Evolutionary conservation across 179 eudicot genomes (phyloP).

Genomic region (Camellia oleifera): DNA sequence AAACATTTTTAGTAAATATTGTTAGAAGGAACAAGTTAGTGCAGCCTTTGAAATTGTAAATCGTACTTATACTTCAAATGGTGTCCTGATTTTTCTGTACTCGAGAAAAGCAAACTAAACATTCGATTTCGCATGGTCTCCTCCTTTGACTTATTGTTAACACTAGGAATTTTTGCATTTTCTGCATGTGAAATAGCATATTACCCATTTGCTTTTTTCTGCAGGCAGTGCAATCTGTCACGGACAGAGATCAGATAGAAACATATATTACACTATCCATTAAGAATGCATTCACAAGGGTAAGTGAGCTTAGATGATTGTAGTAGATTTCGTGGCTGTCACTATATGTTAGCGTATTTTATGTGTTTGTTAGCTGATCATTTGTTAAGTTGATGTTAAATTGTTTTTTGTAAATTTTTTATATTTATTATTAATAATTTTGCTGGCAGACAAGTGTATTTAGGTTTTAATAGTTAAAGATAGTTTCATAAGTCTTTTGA

Average conservation of each 20-base stretch:
- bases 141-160: background rate
- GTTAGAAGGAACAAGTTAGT: background rate
- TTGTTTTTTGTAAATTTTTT: background rate
- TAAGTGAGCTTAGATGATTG: slow-evolving; percentile 37
- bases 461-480: background rate
- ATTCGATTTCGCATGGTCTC: background rate
- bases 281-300: slow-evolving; percentile 80
- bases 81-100: background rate
- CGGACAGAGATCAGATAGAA: slow-evolving; percentile 90
- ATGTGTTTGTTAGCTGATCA: background rate
- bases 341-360: background rate
- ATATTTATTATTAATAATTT: background rate
- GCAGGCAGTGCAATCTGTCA: slow-evolving; percentile 59
- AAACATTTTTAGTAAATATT: background rate
- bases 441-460: background rate
- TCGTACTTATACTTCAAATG: background rate
- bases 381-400: background rate
- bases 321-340: background rate
- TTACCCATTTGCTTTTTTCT: slow-evolving; percentile 8
- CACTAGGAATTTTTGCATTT: background rate
- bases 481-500: background rate
- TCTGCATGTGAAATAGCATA: slow-evolving; percentile 3
- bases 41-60: background rate
- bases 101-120: slow-evolving; percentile 1
- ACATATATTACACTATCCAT: slow-evolving; percentile 66